Evolutionary conservation across 2,329 filamentous ascomycete species (phyloP), one percentile per base, ranked within the genome.

Genomic region (Pyrenochaeta sp.): DNA sequence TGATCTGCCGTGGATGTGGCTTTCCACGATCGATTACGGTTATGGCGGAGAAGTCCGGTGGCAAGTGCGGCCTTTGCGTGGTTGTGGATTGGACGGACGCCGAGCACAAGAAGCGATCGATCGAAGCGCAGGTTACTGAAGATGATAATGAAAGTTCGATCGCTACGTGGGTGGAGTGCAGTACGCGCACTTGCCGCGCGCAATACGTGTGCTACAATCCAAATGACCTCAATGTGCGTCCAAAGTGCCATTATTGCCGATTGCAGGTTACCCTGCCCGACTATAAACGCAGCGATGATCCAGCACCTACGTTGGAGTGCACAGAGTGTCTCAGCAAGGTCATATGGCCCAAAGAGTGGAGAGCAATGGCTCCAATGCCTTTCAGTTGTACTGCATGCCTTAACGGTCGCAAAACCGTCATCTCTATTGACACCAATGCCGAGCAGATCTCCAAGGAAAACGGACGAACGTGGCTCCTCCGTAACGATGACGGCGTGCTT

Each of bases 241-340:
- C 83, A 30, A 85, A 85, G 66, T 85, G 83, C 66, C 73, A 80
- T 66, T 84, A 80, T 68, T 85, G 83, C 62, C 79, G 82, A 12
- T 50, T 53, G n/a, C 62, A 65, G 46, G 28, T 50, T 40, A 5
- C 32, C 5, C 28, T 53, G 19, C 39, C 51, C 1, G 30, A 28
- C 24, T 24, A 52, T 5, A 46, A 61, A 39, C 50, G 51, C 10
- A 57, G 34, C 27, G 22, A 51, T 2, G 47, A 61, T 37, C 51
- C 54, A 12, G 77, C 81, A 0, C 82, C 82, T 0, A 73, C 67
- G n/a, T 72, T 84, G 1, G 77, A 83, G 53, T 85, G 83, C 65
- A 73, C 52, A 6, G 74, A 70, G 37, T 85, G 83, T 51, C 60
- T 78, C 28, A 84, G 76, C 69, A 77, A 78, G 27, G 69, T 85